A percentile compares a stretch with the other conserved stretches of the same genome.
Conservation (phyloP, 2,329 filamentous ascomycete genomes). For the Monilinia vaccinii-corymbosi region DNA sequence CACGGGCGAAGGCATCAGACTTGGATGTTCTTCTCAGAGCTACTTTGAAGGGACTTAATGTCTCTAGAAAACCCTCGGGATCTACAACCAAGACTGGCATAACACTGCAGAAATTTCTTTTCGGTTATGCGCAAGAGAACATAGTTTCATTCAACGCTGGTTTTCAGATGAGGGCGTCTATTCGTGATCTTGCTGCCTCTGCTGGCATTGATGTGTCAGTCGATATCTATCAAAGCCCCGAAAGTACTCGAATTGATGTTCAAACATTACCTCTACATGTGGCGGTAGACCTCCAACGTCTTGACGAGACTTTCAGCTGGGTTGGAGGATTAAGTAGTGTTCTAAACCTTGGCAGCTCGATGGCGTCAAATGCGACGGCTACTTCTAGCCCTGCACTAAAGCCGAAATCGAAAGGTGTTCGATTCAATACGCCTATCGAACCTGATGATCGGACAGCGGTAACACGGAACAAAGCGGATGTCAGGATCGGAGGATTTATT, state of each 20-base stretch:
- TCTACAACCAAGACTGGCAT: constrained; percentile 21
- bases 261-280: constrained; percentile 70
- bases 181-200: constrained; percentile 48
- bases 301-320: constrained; percentile 81
- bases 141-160: constrained; percentile 54
- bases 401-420: constrained; percentile 45
- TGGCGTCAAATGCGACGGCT: constrained; percentile 61
- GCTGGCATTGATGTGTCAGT: constrained; percentile 49
- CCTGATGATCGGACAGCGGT: constrained; percentile 24
- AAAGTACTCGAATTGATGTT: constrained; percentile 48
- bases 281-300: constrained; percentile 64
- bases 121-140: constrained; percentile 53
- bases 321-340: constrained; percentile 90
- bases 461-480: constrained; percentile 54
- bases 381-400: constrained; percentile 31
- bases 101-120: constrained; percentile 45
- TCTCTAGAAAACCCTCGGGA: constrained; percentile 15
- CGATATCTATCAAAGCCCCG: constrained; percentile 39
- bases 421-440: constrained; percentile 42
- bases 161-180: constrained; percentile 48
- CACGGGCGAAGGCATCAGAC: constrained; percentile 6
- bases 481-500: constrained; percentile 67
- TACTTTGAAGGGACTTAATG: constrained; percentile 22
- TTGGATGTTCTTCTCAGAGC: constrained; percentile 26
- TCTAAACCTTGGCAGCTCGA: constrained; percentile 77